Conservation (phyloP, 768 basidiomycete species). For the Phanerodontia chrysosporium region DNA sequence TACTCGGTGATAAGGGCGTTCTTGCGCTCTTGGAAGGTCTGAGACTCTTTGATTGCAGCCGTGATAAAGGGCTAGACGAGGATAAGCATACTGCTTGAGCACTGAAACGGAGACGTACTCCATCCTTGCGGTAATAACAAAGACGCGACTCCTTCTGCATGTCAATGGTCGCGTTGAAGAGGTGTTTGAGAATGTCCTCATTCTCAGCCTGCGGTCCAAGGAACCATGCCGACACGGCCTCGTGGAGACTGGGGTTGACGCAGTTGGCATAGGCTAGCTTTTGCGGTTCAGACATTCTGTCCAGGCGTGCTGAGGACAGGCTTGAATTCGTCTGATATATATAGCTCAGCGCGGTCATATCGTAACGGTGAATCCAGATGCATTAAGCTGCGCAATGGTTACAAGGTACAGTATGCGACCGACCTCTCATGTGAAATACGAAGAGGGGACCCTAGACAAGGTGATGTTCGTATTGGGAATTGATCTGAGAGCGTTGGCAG, state of each 20-base stretch:
- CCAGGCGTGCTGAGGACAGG: background rate
- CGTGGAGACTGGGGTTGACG: constrained; percentile 11
- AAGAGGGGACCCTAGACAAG: background rate
- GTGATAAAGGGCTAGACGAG: constrained; percentile 21
- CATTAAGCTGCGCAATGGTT: no score
- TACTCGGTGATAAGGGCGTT: constrained; percentile 19
- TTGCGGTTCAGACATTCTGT: background rate
- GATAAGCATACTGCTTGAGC: background rate
- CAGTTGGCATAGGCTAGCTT: background rate
- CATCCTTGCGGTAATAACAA: constrained; percentile 29
- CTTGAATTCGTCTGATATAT: no score
- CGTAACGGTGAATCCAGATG: no score
- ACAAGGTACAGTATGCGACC: no score
- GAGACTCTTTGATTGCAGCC: constrained; percentile 13
- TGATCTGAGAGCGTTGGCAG: background rate
- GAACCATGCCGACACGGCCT: constrained; percentile 34
- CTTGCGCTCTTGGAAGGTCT: constrained; percentile 19
- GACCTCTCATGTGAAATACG: no score
- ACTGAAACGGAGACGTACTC: constrained; percentile 14
- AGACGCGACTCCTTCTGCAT: constrained; percentile 21
- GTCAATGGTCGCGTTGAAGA: constrained; percentile 25
- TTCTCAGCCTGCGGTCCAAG: constrained; percentile 39
- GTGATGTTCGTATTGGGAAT: background rate
- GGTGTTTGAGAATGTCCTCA: constrained; percentile 21
- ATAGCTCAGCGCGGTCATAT: no score